A percentile compares a stretch with the other conserved stretches of the same genome.
Evolutionary conservation across 164 flowering plant species (phyloP).

Genomic region (Hamamelis virginiana): DNA sequence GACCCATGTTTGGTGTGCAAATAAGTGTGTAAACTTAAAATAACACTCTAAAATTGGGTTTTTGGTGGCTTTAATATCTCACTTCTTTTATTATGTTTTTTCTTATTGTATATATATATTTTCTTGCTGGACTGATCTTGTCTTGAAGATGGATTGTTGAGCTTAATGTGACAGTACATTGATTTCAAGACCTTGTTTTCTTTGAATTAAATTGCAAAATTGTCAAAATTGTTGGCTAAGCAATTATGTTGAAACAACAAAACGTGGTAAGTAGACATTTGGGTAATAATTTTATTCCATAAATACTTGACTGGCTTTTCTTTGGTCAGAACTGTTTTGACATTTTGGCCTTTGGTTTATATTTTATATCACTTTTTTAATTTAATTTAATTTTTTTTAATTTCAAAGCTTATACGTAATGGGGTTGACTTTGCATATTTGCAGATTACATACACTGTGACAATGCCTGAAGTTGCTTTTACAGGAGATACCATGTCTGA

Average conservation of each 20-base stretch:
- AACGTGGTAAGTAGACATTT: background rate
- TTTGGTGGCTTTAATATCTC: background rate
- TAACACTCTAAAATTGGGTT: background rate
- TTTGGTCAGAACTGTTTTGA: background rate
- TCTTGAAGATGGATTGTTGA: background rate
- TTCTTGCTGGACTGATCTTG: background rate
- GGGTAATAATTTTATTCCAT: background rate
- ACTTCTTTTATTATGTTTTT: background rate
- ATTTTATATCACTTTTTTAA: no score
- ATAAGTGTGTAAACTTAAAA: background rate
- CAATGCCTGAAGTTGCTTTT: slow-evolving; percentile 88
- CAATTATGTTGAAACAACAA: background rate
- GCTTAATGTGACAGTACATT: background rate
- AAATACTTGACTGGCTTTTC: background rate
- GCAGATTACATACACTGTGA: slow-evolving; percentile 73
- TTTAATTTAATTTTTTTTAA: no score
- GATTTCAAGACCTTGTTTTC: background rate
- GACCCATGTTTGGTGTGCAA: background rate
- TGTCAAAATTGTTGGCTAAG: background rate
- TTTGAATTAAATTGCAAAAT: background rate
- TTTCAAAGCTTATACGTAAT: background rate
- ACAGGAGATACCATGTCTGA: slow-evolving; percentile 96
- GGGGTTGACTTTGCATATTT: slow-evolving; percentile 16
- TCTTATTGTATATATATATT: background rate
- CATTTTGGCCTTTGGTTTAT: background rate